These are phyloP conservation scores for Colletotrichum eremochloae DNA, from an alignment of 2,329 filamentous ascomycete species.

Conservation along the genomic window DNA sequence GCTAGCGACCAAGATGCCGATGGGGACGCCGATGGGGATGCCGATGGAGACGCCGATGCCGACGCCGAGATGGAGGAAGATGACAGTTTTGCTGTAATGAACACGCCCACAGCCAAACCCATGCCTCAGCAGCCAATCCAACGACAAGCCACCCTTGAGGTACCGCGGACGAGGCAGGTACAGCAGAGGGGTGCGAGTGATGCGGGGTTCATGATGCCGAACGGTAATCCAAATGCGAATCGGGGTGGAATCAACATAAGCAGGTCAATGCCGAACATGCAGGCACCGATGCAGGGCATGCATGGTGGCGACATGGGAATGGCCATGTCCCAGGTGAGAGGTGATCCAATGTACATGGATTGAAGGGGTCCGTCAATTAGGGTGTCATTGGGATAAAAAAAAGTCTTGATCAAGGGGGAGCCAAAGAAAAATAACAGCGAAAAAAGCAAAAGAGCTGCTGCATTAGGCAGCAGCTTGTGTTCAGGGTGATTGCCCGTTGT, in stretches of 20 bases:
- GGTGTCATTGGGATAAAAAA: slow-evolving; percentile 1
- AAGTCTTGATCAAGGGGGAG: slow-evolving; percentile 12
- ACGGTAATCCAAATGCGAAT: slow-evolving; percentile 53
- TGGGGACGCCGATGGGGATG: slow-evolving; percentile 49
- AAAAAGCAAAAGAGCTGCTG: slow-evolving; percentile 16
- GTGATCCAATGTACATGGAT: slow-evolving; percentile 67
- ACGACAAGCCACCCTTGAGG: slow-evolving; percentile 58
- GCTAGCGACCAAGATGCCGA: slow-evolving; percentile 61
- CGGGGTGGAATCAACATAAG: slow-evolving; percentile 57
- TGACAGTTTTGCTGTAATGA: slow-evolving; percentile 66
- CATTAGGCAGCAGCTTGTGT: slow-evolving; percentile 19
- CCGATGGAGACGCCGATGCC: slow-evolving; percentile 58
- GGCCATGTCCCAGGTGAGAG: slow-evolving; percentile 60
- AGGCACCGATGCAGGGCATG: slow-evolving; percentile 56
- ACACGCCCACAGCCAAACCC: slow-evolving; percentile 55
- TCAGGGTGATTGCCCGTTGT: slow-evolving; percentile 33
- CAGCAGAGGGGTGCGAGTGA: slow-evolving; percentile 51
- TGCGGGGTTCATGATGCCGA: slow-evolving; percentile 59
- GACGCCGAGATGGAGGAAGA: slow-evolving; percentile 69
- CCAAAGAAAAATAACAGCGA: not conserved
- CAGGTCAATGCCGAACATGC: slow-evolving; percentile 62
- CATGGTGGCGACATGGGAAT: slow-evolving; percentile 60
- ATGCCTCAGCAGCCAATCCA: slow-evolving; percentile 53
- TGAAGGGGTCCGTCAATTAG: slow-evolving; percentile 45
- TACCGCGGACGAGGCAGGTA: slow-evolving; percentile 56